Evolutionary conservation across 257 asterid species (phyloP).

Genomic region (Nicotiana knightiana): DNA sequence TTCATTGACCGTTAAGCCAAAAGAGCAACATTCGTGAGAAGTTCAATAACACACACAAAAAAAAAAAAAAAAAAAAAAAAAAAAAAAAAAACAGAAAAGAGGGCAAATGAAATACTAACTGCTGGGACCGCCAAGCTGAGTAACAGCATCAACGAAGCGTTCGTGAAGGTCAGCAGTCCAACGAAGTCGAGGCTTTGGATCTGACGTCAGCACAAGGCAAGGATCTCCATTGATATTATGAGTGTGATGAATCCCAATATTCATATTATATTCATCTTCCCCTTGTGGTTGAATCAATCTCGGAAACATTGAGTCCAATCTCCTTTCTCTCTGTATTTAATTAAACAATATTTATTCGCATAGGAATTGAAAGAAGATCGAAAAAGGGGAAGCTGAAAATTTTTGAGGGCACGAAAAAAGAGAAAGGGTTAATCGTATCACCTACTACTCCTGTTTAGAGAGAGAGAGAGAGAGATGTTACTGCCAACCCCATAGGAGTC

Average conservation of each 20-base stretch:
- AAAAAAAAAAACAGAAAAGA: not conserved
- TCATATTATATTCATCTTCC: conserved; percentile 8
- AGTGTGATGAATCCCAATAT: conserved; percentile 10
- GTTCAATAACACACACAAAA: not conserved
- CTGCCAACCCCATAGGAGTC: not conserved
- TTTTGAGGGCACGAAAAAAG: not conserved
- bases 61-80: not conserved
- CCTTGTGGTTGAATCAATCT: conserved; percentile 49
- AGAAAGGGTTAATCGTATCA: not conserved
- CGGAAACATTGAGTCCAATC: conserved; percentile 38
- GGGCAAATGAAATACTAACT: conserved; percentile 39
- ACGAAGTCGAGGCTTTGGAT: conserved; percentile 76
- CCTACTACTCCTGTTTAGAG: not conserved
- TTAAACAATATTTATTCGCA: not conserved
- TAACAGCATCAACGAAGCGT: conserved; percentile 74
- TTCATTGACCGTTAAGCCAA: too few relatives aligned
- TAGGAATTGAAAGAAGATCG: not conserved
- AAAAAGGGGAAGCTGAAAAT: not conserved
- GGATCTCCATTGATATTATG: conserved; percentile 36
- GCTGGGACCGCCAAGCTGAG: conserved; percentile 79
- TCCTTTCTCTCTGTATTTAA: not conserved
- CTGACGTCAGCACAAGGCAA: conserved; percentile 62
- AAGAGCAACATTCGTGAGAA: not conserved
- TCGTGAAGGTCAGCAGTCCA: conserved; percentile 87
- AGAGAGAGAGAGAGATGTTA: not conserved